phyloP scores from a whole-genome alignment of 108 stramenopile species.

The Nitzschia inconspicua region DNA sequence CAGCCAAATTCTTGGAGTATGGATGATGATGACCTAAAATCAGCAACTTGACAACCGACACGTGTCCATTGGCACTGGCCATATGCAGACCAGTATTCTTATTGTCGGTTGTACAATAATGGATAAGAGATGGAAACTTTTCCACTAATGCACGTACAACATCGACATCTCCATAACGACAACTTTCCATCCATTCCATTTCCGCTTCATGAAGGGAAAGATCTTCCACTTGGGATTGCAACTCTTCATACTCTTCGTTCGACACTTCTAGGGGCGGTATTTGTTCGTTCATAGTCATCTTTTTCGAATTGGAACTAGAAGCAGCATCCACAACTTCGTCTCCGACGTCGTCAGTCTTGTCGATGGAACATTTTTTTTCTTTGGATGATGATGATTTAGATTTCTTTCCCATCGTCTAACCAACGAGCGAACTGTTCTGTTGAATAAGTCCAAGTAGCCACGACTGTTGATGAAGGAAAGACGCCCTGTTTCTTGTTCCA shows the following conservation, averaged over 20 bases:
- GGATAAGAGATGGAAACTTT: constrained; percentile 26
- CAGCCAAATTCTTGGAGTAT: constrained; percentile 46
- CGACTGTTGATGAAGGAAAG: too few species aligned
- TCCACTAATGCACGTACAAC: constrained; percentile 44
- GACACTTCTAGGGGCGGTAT: constrained; percentile 30
- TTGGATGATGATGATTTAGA: too few species aligned
- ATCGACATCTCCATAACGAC: constrained; percentile 74
- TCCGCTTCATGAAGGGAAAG: constrained; percentile 46
- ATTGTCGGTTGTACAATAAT: constrained; percentile 20
- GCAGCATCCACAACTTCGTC: too few species aligned
- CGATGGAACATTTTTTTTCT: too few species aligned
- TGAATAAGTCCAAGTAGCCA: too few species aligned
- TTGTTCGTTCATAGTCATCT: not conserved
- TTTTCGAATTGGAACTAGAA: not conserved
- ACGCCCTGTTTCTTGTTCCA: too few species aligned
- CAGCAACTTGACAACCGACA: constrained; percentile 43
- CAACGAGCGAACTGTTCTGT: too few species aligned
- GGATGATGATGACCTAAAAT: constrained; percentile 27
- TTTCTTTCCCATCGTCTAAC: too few species aligned
- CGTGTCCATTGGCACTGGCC: constrained; percentile 79
- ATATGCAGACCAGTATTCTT: constrained; percentile 76
- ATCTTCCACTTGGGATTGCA: constrained; percentile 26
- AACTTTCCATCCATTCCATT: constrained; percentile 65
- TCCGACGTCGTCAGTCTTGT: too few species aligned
- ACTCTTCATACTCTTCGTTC: constrained; percentile 34